Evolutionary conservation across 345 rosid species (phyloP).

Genomic region (Microcos paniculata): DNA sequence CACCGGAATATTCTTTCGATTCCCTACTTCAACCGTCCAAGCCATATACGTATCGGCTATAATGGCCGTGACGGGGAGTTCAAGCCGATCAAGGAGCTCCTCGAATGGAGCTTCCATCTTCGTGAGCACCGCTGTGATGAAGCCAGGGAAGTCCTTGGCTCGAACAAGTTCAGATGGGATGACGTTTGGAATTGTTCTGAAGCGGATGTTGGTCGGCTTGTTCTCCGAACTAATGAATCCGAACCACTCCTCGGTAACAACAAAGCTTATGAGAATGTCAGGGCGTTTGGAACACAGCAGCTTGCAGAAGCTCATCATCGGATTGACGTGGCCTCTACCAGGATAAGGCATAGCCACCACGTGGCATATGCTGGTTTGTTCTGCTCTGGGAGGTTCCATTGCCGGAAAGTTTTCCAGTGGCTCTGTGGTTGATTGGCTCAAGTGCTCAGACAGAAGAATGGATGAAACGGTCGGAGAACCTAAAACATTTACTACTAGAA

Average conservation of each 20-base stretch:
- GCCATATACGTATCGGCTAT: constrained; percentile 33
- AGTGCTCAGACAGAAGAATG: not conserved
- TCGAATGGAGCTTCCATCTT: constrained; percentile 54
- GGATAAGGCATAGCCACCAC: constrained; percentile 64
- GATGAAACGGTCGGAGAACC: not conserved
- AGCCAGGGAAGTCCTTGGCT: constrained; percentile 36
- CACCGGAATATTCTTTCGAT: constrained; percentile 46
- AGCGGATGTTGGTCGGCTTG: constrained; percentile 35
- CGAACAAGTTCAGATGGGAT: constrained; percentile 47
- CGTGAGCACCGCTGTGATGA: constrained; percentile 39
- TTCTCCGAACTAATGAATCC: constrained; percentile 40
- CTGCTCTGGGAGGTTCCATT: constrained; percentile 12
- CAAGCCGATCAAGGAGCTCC: constrained; percentile 35
- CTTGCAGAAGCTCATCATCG: constrained; percentile 67
- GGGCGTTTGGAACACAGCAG: constrained; percentile 32
- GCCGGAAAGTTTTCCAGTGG: not conserved
- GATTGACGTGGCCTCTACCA: constrained; percentile 68
- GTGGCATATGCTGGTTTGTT: constrained; percentile 24
- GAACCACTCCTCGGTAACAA: constrained; percentile 72
- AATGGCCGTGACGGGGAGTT: constrained; percentile 22
- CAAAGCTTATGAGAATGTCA: constrained; percentile 47
- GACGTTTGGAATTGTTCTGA: constrained; percentile 46
- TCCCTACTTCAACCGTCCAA: constrained; percentile 39
- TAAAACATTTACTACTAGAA: no score
- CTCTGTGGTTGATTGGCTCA: not conserved